A percentile compares a stretch with the other conserved stretches of the same genome.
Conservation (phyloP, 1,284 basidiomycete genomes). For the Moniliella sp. region DNA sequence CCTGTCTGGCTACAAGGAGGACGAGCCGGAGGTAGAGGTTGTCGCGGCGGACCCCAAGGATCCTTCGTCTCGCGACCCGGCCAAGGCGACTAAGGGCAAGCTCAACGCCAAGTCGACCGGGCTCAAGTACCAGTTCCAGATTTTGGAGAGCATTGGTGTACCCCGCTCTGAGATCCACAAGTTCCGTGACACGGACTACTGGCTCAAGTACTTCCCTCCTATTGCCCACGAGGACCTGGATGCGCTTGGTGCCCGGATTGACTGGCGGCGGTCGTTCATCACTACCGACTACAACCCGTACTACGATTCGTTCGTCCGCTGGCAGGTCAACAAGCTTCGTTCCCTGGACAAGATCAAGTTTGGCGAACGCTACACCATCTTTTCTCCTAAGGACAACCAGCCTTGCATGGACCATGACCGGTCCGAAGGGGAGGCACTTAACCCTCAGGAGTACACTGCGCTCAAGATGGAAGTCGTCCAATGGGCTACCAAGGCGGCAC, state of each 20-base stretch:
- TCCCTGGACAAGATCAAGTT: constrained; percentile 44
- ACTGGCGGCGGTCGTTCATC: constrained; percentile 87
- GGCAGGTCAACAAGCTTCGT: constrained; percentile 90
- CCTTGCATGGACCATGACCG: constrained; percentile 99
- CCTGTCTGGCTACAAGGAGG: constrained; percentile 51
- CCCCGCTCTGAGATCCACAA: constrained; percentile 74
- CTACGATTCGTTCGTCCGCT: constrained; percentile 88
- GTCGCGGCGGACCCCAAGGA: constrained; percentile 1
- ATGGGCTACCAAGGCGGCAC: constrained; percentile 37
- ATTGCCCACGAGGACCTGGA: constrained; percentile 51
- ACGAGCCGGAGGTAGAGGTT: constrained; percentile 23
- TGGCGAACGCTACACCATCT: constrained; percentile 93
- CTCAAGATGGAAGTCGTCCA: constrained; percentile 81
- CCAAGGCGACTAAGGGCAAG: constrained; percentile 89
- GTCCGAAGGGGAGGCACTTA: constrained; percentile 74
- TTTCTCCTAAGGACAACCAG: constrained; percentile 95
- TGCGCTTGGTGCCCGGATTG: constrained; percentile 64
- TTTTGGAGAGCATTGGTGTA: constrained; percentile 66
- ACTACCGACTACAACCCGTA: constrained; percentile 91
- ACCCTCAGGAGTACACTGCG: constrained; percentile 85
- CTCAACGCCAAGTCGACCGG: constrained; percentile 78
- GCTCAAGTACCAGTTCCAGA: constrained; percentile 92
- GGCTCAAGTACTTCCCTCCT: constrained; percentile 86
- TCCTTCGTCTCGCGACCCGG: constrained; percentile 10
- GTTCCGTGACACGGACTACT: constrained; percentile 78